Evolutionary conservation across 768 basidiomycete species (phyloP).

Genomic region (Trametopsis cervina): DNA sequence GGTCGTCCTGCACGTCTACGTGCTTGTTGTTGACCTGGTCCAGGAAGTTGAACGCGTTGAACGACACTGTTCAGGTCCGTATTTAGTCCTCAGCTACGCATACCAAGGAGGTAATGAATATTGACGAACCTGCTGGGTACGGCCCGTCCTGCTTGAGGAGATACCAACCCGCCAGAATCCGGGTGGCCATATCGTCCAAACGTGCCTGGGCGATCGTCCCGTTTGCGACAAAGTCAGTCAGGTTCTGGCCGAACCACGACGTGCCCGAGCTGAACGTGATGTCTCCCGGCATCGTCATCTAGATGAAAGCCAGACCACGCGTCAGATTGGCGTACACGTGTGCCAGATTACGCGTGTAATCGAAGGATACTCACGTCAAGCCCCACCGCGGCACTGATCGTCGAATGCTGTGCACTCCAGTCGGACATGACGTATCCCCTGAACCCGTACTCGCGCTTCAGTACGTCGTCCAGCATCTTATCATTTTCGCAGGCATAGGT

Average conservation of each 20-base stretch:
- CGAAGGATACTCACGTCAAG: conserved; percentile 44
- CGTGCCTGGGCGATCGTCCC: conserved; percentile 60
- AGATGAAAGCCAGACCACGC: background rate
- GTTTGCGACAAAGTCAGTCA: conserved; percentile 63
- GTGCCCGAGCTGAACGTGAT: conserved; percentile 41
- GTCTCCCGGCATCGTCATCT: conserved; percentile 73
- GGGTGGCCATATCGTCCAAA: conserved; percentile 76
- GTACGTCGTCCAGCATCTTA: conserved; percentile 62
- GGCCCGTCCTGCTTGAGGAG: conserved; percentile 52
- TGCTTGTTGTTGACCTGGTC: conserved; percentile 50
- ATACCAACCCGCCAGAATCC: conserved; percentile 71
- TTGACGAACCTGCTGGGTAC: conserved; percentile 43
- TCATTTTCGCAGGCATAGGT: conserved; percentile 74
- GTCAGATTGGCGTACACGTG: background rate
- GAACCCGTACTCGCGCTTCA: conserved; percentile 72
- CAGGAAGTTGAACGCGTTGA: conserved; percentile 54
- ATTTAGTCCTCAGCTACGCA: background rate
- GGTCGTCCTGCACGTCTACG: conserved; percentile 64
- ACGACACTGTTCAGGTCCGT: conserved; percentile 39
- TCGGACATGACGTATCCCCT: conserved; percentile 76
- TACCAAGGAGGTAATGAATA: background rate
- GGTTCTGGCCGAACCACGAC: conserved; percentile 61
- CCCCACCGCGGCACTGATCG: conserved; percentile 51
- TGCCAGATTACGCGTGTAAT: background rate
- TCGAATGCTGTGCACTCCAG: conserved; percentile 62